These are phyloP conservation scores for Scenedesmus sp. DNA, from an alignment of 163 green algal genomes.

Conservation along the genomic window DNA sequence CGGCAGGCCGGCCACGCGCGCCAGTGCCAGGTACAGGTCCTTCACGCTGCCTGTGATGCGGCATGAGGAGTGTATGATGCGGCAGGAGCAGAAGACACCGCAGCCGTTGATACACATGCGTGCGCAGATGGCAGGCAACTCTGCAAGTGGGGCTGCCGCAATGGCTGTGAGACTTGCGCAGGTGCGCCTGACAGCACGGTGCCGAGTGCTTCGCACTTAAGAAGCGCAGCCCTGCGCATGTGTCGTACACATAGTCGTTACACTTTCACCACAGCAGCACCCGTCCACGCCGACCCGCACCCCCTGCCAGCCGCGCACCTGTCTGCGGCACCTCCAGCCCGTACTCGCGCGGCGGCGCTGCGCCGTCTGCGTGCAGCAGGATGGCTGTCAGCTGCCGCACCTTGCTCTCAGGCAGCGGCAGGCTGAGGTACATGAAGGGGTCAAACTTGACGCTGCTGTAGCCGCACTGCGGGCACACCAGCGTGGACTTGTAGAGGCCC, in stretches of 20 bases:
- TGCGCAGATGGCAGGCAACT: too few relatives aligned
- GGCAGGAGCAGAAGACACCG: too few relatives aligned
- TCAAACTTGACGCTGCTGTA: slow-evolving; percentile 93
- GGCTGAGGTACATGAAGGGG: slow-evolving; percentile 97
- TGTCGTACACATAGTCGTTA: too few relatives aligned
- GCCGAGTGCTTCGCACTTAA: too few relatives aligned
- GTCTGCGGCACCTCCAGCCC: slow-evolving; percentile 63
- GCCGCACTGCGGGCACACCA: slow-evolving; percentile 91
- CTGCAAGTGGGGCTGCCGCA: too few relatives aligned
- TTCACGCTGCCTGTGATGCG: slow-evolving; percentile 53
- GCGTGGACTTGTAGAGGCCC: slow-evolving; percentile 92
- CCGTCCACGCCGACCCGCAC: neutral
- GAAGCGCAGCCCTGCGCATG: neutral
- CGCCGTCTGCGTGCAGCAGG: slow-evolving; percentile 77
- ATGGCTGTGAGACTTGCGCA: too few relatives aligned
- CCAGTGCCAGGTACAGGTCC: slow-evolving; percentile 67
- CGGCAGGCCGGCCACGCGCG: slow-evolving; percentile 38
- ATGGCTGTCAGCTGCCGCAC: slow-evolving; percentile 62
- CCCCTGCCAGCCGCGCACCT: slow-evolving; percentile 12
- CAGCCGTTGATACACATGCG: neutral
- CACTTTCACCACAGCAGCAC: neutral
- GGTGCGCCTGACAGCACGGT: too few relatives aligned
- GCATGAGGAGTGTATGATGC: neutral
- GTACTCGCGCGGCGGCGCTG: slow-evolving; percentile 59
- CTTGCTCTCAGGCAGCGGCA: slow-evolving; percentile 87